Evolutionary conservation across 1,139 yeast species (phyloP), one percentile per base, ranked within the genome.

Genomic region (Kluyveromyces sp.): DNA sequence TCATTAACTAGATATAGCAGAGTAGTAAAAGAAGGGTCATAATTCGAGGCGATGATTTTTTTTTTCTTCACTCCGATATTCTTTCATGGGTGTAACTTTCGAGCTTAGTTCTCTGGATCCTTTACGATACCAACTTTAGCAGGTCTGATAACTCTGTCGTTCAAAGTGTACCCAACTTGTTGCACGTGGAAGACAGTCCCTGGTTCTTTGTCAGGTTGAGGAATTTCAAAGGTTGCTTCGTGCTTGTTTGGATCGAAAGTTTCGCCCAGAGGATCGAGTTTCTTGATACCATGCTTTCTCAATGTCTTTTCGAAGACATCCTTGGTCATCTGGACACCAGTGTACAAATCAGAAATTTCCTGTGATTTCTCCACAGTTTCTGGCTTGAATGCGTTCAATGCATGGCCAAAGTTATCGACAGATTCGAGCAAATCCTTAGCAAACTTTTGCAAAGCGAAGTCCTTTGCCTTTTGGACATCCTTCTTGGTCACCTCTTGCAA

Each of bases 51-150:
- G 21, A 15, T 15, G 21, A 15, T 15, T 15, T 15, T 15, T 15
- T 15, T 15, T 15, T 15, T 15, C 21, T 15, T 15, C 21, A 15
- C 21, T 15, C 21, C 21, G 21, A 15, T 15, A 15, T 15, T 15
- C 21, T 15, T 15, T 15, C 21, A 15, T 15, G 21, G 21, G 21
- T 15, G 21, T 15, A 15, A 15, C 21, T 15, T 15, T 15, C 2
- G 21, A 15, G 21, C 21, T 37, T 32, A 42, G 37, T 61, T 57
- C 41, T 69, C 72, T 21, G 60, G 59, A 39, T 64, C 80, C 71
- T 84, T 86, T 56, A 89, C 97, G 62, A 90, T 79, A 58, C 97
- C 97, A 57, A 90, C 97, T 74, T 90, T 90, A 52, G 97, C 96
- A 37, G 97, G 96, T 70, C 97, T 81, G 64, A 90, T 77, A 40